Conservation (phyloP, 352 stramenopile genomes). For the Phytophthora rubi region DNA sequence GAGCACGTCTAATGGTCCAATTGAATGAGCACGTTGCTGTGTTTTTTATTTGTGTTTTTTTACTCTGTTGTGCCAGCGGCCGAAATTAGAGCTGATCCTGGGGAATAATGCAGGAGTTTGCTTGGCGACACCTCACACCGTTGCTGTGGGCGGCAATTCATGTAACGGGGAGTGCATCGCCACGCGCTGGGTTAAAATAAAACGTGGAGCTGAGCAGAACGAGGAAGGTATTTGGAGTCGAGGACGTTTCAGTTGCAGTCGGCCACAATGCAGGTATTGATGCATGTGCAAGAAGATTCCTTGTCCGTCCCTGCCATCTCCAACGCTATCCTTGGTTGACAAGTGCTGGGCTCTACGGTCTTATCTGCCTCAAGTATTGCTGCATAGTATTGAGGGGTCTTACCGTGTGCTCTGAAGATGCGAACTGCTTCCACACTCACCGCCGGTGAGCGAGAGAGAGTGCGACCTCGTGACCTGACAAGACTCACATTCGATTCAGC, state of each 20-base stretch:
- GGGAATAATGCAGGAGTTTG: background rate
- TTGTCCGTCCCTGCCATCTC: background rate
- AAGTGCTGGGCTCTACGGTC: background rate
- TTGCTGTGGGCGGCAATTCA: background rate
- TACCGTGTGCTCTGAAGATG: background rate
- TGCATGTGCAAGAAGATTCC: conserved; percentile 6
- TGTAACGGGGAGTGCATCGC: conserved; percentile 5
- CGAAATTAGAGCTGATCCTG: background rate
- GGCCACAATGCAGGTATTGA: background rate
- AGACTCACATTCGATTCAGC: background rate
- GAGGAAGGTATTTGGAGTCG: background rate
- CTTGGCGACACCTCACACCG: background rate
- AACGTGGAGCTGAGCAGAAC: background rate
- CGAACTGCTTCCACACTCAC: background rate
- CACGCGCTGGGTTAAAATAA: conserved; percentile 8
- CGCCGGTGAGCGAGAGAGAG: background rate
- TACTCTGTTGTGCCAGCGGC: background rate
- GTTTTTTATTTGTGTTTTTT: background rate
- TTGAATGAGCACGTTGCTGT: conserved; percentile 3
- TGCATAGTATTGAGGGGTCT: background rate
- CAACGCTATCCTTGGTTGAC: conserved; percentile 2
- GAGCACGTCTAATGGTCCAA: conserved; percentile 13
- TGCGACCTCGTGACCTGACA: background rate
- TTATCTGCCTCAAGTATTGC: conserved; percentile 1
- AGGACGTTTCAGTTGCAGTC: conserved; percentile 4